These are phyloP conservation scores for Hericium alpestre DNA, from an alignment of 768 basidiomycete genomes.

Conservation along the genomic window DNA sequence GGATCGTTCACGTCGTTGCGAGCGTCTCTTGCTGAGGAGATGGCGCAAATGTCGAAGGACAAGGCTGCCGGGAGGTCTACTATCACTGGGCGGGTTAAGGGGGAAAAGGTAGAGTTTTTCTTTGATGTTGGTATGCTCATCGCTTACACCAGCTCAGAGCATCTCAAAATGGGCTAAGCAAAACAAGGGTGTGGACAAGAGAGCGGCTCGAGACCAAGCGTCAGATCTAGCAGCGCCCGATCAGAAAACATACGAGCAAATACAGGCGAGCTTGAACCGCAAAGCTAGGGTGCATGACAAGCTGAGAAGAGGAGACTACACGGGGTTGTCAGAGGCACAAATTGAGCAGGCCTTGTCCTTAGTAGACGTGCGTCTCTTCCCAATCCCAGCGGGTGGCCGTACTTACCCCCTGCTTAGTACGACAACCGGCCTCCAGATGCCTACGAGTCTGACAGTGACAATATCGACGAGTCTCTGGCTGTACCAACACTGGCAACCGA, in stretches of 20 bases:
- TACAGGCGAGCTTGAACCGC: slow-evolving; percentile 58
- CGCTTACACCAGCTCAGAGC: slow-evolving; percentile 37
- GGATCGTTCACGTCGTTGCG: slow-evolving; percentile 82
- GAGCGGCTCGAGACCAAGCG: slow-evolving; percentile 60
- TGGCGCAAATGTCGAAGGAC: slow-evolving; percentile 54
- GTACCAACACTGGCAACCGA: slow-evolving; percentile 41
- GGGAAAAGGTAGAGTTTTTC: slow-evolving; percentile 49
- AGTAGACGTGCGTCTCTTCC: slow-evolving; percentile 54
- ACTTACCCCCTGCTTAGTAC: no score
- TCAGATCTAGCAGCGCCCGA: slow-evolving; percentile 46
- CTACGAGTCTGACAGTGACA: slow-evolving; percentile 64
- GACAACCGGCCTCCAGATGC: no score
- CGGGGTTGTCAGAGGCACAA: no score
- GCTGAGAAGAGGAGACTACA: slow-evolving; percentile 59
- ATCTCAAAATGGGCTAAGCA: slow-evolving; percentile 65
- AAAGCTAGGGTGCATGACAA: slow-evolving; percentile 79
- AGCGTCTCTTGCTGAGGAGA: slow-evolving; percentile 38
- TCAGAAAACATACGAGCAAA: slow-evolving; percentile 61
- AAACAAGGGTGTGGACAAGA: slow-evolving; percentile 61
- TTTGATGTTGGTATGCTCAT: not conserved
- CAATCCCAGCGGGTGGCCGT: not conserved
- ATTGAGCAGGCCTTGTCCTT: slow-evolving; percentile 18
- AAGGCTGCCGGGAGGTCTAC: slow-evolving; percentile 47
- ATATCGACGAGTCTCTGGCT: slow-evolving; percentile 66
- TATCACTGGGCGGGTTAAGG: slow-evolving; percentile 50